A percentile compares a stretch with the other conserved stretches of the same genome.
Evolutionary conservation across 2,329 filamentous ascomycete species (phyloP).

Genomic region (Hypoxylon sp.): DNA sequence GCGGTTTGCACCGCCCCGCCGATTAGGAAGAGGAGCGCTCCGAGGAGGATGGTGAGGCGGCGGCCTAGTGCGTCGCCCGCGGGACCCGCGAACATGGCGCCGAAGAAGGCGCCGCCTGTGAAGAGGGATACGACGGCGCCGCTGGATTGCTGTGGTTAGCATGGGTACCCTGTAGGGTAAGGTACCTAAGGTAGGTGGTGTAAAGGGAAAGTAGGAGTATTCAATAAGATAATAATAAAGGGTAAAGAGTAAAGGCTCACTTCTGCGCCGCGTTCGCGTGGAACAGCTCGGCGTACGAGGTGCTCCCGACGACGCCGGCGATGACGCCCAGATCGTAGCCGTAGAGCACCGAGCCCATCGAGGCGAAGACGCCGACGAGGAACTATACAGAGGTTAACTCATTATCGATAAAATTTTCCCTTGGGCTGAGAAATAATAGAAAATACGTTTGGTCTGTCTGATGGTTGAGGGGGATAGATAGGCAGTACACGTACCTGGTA

Average conservation of each 20-base stretch:
- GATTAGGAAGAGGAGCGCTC: constrained; percentile 78
- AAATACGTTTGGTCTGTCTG: background rate
- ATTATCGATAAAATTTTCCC: background rate
- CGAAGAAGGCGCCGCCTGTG: constrained; percentile 78
- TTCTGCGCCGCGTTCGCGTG: constrained; percentile 57
- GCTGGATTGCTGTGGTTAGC: constrained; percentile 54
- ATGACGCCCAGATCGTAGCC: constrained; percentile 71
- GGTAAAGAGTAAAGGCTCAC: constrained; percentile 47
- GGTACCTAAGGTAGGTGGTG: background rate
- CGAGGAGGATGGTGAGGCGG: constrained; percentile 77
- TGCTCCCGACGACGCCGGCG: constrained; percentile 66
- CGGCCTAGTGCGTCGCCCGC: constrained; percentile 72
- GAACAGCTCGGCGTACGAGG: constrained; percentile 61
- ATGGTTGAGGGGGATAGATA: background rate
- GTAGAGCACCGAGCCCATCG: constrained; percentile 68
- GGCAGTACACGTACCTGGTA: constrained; percentile 49
- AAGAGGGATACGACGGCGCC: constrained; percentile 84
- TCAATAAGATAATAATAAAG: too few species aligned
- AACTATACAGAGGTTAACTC: constrained; percentile 56
- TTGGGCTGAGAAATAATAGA: background rate
- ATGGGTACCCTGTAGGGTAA: background rate
- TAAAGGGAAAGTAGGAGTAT: background rate
- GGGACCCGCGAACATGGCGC: constrained; percentile 71
- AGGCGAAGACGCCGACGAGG: constrained; percentile 69
- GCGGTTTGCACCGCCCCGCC: constrained; percentile 82